Conservation (phyloP, 2,329 filamentous ascomycete genomes). For the Scedosporium minutisporum region DNA sequence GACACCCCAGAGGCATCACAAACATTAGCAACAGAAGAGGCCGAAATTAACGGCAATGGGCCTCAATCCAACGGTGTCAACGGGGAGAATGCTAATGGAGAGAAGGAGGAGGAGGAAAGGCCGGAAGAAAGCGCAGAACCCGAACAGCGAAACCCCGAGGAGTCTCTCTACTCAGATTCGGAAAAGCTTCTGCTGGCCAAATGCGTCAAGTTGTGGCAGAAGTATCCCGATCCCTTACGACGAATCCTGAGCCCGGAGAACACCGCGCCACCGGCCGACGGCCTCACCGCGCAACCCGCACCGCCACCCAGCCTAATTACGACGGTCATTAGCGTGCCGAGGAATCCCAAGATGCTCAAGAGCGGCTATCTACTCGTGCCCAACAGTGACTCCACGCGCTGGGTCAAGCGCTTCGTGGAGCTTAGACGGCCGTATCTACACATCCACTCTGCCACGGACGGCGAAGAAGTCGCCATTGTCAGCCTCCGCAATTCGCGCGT, state of each 20-base stretch:
- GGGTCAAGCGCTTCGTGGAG: constrained; percentile 90
- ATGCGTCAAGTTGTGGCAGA: constrained; percentile 56
- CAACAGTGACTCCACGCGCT: constrained; percentile 69
- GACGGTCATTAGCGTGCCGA: constrained; percentile 66
- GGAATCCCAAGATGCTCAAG: constrained; percentile 74
- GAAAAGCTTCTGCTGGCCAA: constrained; percentile 41
- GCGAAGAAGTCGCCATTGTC: constrained; percentile 83
- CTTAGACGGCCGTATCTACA: constrained; percentile 85
- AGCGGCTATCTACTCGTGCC: constrained; percentile 81
- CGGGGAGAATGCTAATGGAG: constrained; percentile 13
- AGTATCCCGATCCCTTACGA: constrained; percentile 45
- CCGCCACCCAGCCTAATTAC: constrained; percentile 59
- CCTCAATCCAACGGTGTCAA: constrained; percentile 15
- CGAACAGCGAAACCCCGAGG: constrained; percentile 14
- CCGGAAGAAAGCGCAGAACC: constrained; percentile 16
- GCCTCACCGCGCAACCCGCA: constrained; percentile 37
- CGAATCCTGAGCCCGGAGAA: constrained; percentile 50
- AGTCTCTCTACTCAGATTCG: constrained; percentile 34
- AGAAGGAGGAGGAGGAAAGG: constrained; percentile 12
- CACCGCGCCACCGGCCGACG: constrained; percentile 60
- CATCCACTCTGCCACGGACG: constrained; percentile 73
- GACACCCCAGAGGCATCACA: constrained; percentile 46
- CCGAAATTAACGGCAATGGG: constrained; percentile 17
- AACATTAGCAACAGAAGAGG: constrained; percentile 14
- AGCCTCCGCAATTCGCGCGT: constrained; percentile 84